Percentiles rank a stretch among this genome's conserved stretches.
phyloP scores from a whole-genome alignment of 495 filamentous ascomycete species.

The Elaphomyces granulatus region DNA sequence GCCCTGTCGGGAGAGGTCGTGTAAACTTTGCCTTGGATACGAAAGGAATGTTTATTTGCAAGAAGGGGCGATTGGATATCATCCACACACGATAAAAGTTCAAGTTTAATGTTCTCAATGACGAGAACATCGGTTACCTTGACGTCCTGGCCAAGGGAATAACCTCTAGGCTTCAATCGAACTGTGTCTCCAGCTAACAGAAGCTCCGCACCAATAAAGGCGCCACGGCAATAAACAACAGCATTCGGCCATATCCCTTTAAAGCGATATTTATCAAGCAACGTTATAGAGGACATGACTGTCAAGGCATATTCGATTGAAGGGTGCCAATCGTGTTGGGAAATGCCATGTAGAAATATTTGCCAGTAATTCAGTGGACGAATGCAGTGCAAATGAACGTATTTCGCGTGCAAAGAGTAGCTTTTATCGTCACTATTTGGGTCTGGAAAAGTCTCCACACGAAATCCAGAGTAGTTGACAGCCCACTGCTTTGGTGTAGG shows the following conservation, averaged over 20 bases:
- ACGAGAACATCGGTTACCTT: slow-evolving; percentile 37
- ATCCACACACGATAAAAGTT: slow-evolving; percentile 29
- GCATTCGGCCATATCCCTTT: slow-evolving; percentile 40
- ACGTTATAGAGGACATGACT: slow-evolving; percentile 36
- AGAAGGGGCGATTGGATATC: slow-evolving; percentile 27
- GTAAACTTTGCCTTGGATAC: slow-evolving; percentile 36
- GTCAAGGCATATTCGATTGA: slow-evolving; percentile 42
- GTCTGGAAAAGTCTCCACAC: slow-evolving; percentile 41
- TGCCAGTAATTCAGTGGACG: slow-evolving; percentile 41
- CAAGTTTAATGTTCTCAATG: slow-evolving; percentile 33
- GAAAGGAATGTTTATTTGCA: slow-evolving; percentile 26
- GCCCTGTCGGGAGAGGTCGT: slow-evolving; percentile 24
- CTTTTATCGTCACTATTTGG: slow-evolving; percentile 36
- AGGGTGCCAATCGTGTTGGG: slow-evolving; percentile 31
- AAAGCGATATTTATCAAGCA: slow-evolving; percentile 37
- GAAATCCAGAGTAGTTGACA: slow-evolving; percentile 42
- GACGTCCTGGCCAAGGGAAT: slow-evolving; percentile 5
- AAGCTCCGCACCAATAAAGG: slow-evolving; percentile 43
- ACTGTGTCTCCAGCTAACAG: slow-evolving; percentile 38
- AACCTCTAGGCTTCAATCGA: slow-evolving; percentile 29
- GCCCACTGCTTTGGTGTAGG: slow-evolving; percentile 22
- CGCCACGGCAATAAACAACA: slow-evolving; percentile 33
- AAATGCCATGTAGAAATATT: slow-evolving; percentile 25
- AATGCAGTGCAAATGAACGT: slow-evolving; percentile 38
- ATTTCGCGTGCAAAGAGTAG: slow-evolving; percentile 36